Percentiles rank a stretch among this genome's conserved stretches.
These are phyloP conservation scores for Aspergillus sp. DNA, from an alignment of 2,329 filamentous ascomycete genomes.

Conservation along the genomic window DNA sequence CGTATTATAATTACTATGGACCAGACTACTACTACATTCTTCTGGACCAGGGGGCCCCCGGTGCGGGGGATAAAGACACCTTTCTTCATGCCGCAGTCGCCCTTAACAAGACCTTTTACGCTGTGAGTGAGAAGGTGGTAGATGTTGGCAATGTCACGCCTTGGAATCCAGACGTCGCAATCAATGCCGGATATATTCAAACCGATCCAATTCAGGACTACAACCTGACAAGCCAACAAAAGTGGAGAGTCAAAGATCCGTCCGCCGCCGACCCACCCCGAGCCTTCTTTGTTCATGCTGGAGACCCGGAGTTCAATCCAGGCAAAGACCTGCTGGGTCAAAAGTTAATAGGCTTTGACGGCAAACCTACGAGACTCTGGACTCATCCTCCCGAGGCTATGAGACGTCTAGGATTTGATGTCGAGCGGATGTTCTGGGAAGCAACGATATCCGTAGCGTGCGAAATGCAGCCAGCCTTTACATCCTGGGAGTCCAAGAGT, in stretches of 20 bases:
- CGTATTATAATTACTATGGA: conserved; percentile 34
- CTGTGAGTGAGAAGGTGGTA: conserved; percentile 22
- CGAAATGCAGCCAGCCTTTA: conserved; percentile 22
- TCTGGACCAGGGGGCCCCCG: conserved; percentile 28
- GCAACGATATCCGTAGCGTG: conserved; percentile 25
- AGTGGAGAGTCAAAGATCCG: conserved; percentile 19
- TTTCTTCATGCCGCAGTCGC: conserved; percentile 26
- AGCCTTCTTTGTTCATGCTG: conserved; percentile 31
- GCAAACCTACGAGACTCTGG: conserved; percentile 23
- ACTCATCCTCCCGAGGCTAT: conserved; percentile 21
- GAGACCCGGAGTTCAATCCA: conserved; percentile 30
- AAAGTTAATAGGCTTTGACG: conserved; percentile 18
- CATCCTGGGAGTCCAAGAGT: conserved; percentile 19
- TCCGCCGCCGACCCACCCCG: conserved; percentile 18
- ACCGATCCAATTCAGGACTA: conserved; percentile 31
- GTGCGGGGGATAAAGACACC: conserved; percentile 29
- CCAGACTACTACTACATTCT: conserved; percentile 27
- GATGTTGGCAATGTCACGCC: conserved; percentile 17
- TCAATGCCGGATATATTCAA: conserved; percentile 17
- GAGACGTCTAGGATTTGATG: conserved; percentile 28
- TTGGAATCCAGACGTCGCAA: conserved; percentile 5
- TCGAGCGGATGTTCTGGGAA: conserved; percentile 30
- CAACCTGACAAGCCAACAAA: conserved; percentile 16
- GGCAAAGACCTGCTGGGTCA: conserved; percentile 22
- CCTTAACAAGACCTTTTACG: conserved; percentile 20